Percentiles rank a stretch among this genome's conserved stretches.
Evolutionary conservation across 345 rosid genomes (phyloP).

Genomic region (Hibiscus syriacus): DNA sequence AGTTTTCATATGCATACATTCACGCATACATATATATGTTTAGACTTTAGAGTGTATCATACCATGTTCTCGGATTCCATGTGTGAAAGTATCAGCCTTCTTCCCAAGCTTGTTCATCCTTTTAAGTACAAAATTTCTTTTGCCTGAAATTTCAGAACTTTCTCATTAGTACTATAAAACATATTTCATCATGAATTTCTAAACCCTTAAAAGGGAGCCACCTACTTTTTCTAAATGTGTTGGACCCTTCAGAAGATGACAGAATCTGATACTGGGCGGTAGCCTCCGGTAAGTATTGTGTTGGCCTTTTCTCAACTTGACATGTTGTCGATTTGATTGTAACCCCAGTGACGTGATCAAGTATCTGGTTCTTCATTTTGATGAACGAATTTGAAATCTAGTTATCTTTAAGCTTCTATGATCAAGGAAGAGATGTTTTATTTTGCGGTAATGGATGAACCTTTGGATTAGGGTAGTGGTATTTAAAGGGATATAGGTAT

Average conservation of each 20-base stretch:
- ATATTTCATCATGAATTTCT: not conserved
- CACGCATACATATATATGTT: not conserved
- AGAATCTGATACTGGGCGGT: constrained; percentile 21
- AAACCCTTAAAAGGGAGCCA: not conserved
- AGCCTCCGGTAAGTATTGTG: constrained; percentile 19
- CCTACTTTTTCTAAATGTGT: constrained; percentile 31
- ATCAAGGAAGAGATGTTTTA: not conserved
- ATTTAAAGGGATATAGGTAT: constrained; percentile 2
- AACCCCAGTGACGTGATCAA: constrained; percentile 20
- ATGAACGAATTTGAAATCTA: not conserved
- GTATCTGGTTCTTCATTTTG: constrained; percentile 23
- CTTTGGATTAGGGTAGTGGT: not conserved
- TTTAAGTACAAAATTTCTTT: constrained; percentile 24
- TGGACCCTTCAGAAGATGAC: constrained; percentile 26
- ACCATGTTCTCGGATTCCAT: constrained; percentile 49
- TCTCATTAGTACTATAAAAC: constrained; percentile 2
- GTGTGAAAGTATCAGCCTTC: constrained; percentile 37
- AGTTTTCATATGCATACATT: not conserved
- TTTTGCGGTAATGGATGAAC: constrained; percentile 5
- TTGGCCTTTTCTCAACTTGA: constrained; percentile 27
- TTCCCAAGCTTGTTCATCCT: constrained; percentile 43
- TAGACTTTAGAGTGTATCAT: not conserved
- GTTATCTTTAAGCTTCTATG: not conserved
- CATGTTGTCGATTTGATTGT: constrained; percentile 18
- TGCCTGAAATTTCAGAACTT: constrained; percentile 21